Evolutionary conservation across 2,329 filamentous ascomycete genomes (phyloP), one percentile per base, ranked within the genome.

Genomic region (Aspergillus brasiliensis): DNA sequence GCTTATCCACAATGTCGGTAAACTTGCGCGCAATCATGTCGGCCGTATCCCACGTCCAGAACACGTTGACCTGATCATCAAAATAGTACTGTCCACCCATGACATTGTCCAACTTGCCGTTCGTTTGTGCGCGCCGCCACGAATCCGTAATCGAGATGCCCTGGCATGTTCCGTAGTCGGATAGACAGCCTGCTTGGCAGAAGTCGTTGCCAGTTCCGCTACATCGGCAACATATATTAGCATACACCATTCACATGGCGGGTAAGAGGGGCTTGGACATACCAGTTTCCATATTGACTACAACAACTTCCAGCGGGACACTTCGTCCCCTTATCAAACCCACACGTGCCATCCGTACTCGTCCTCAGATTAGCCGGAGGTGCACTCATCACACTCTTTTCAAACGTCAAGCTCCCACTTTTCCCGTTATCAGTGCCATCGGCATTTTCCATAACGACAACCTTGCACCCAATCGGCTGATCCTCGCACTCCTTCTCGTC

Each of bases 11-110:
- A 37, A 92, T 81, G 4, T 82, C 72, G 3, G 81, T 75, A 59
- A 91, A 85, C 76, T 92, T 92, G 58, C 78, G 77, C 11, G 72
- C 66, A 53, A 92, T 87, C 11, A 86, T 80, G 7, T 80, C 79
- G 0, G 83, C 80, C 0, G 86, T 89, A 61, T 92, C 90, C 80
- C 87, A 92, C 0, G 88, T 88, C 90, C 90, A 92, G 83, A 89
- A 92, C 28, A 88, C 71, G 56, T 82, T 75, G 64, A 85, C 79
- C 4, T 76, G 63, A 0, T 71, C 60, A 68, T 92, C 90, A 81
- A 84, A 90, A 74, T 85, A 91, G 71, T 88, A 91, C 70, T 87
- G 83, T 0, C 88, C 90, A 19, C 88, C 89, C 2, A 77, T 74
- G 2, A 76, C 65, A 2, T 81, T 73, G 63, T 92, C 89, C 28